Evolutionary conservation across 306 rosid genomes (phyloP), one percentile per base, ranked within the genome.

Genomic region (Oxytropis ochrocephala): DNA sequence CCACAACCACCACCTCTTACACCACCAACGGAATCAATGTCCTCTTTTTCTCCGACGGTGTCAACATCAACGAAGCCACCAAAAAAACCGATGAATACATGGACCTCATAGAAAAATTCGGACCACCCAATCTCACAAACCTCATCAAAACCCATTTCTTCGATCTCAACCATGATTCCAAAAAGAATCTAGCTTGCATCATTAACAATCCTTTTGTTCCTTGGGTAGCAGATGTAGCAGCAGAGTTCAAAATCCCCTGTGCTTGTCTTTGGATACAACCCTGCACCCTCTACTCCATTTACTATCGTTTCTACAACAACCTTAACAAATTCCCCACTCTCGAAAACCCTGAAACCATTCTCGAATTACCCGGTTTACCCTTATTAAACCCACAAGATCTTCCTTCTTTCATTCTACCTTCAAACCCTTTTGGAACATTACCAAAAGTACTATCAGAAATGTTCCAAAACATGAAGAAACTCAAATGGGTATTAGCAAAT

Each of bases 241-340:
- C 42, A 1, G 75, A 73, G 55, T 33, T 5, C 49, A 43, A 56
- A 4, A 78, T 84, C 70, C 89, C 89, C 0, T 81, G 84, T 12
- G 82, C 84, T 5, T 81, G 85, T 51, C 84, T 81, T 8, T 84
- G 89, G 89, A 84, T 84, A 16, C 89, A 84, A 48, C 88, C 88
- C 5, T 81, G 82, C 13, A 77, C 84, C 21, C 86, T 84, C 50
- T 81, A 35, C 24, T 69, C 84, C 48, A 78, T 81, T 1, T 84
- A 84, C 70, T 75, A 72, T 63, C 80, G 64, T 33, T 84, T 81
- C 83, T 69, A 50, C 64, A 78, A 72, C 27, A 70, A 84, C 0
- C 32, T 76, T 6, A 50, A 68, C 78, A 7, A 42, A 1, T 78
- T 84, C 32, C 84, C 86, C 0, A 75, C 80, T 9, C 70, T 7